Percentiles rank a stretch among this genome's conserved stretches.
Conservation (phyloP, 2,329 filamentous ascomycete genomes). For the Alternaria sp. region DNA sequence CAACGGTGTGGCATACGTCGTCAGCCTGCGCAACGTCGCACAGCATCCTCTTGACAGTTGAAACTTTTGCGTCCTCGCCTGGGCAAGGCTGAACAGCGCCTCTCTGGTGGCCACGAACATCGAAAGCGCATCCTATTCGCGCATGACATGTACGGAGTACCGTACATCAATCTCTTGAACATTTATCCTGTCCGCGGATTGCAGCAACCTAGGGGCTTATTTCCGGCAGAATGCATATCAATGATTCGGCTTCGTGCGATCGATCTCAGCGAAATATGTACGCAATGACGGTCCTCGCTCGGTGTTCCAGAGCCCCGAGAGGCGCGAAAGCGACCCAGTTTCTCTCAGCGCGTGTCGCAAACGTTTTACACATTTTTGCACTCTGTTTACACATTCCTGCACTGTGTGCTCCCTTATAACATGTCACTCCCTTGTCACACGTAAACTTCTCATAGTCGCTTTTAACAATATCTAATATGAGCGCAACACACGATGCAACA, state of each 20-base stretch:
- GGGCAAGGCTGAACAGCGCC: constrained; percentile 2
- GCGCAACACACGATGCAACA: constrained; percentile 13
- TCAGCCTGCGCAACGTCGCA: constrained; percentile 8
- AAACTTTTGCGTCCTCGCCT: neutral
- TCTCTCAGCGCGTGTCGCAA: constrained; percentile 1
- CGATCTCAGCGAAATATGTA: constrained; percentile 13
- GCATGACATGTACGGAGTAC: neutral
- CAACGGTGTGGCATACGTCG: neutral
- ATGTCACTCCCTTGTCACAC: constrained; percentile 3
- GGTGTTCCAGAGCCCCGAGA: constrained; percentile 13
- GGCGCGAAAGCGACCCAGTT: constrained; percentile 6
- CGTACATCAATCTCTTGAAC: neutral
- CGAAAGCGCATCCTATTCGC: neutral
- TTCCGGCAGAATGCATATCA: constrained; percentile 1
- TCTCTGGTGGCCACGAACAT: neutral
- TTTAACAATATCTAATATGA: constrained; percentile 8
- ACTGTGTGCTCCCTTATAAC: constrained; percentile 4
- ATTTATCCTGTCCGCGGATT: neutral
- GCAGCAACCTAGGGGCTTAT: constrained; percentile 2
- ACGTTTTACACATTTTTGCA: neutral
- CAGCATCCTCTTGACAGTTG: neutral
- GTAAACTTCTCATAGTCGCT: neutral
- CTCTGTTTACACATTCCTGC: neutral
- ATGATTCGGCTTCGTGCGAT: constrained; percentile 1
- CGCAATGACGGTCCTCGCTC: constrained; percentile 13